A percentile compares a stretch with the other conserved stretches of the same genome.
Conservation (phyloP, 2,329 filamentous ascomycete species). For the Elsinoe arachidis region DNA sequence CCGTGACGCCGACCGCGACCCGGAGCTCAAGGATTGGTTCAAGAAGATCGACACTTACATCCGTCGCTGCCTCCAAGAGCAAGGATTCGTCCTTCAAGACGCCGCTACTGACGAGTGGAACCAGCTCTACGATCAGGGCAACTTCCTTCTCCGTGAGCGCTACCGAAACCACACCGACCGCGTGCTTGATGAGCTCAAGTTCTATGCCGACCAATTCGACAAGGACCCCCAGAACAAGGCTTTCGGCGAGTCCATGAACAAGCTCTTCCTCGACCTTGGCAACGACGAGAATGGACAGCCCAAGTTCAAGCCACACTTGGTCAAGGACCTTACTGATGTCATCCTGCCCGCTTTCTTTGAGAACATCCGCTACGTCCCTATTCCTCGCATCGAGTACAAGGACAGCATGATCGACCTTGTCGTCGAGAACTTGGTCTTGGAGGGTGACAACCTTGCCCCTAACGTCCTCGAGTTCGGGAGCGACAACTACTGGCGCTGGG, state of each 20-base stretch:
- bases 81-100: slow-evolving; percentile 85
- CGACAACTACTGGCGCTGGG: slow-evolving; percentile 93
- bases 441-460: slow-evolving; percentile 93
- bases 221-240: slow-evolving; percentile 76
- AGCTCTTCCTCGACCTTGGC: slow-evolving; percentile 84
- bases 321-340: slow-evolving; percentile 81
- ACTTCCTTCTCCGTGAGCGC: slow-evolving; percentile 77
- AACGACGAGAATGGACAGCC: slow-evolving; percentile 77
- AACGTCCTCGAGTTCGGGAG: slow-evolving; percentile 81
- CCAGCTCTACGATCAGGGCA: slow-evolving; percentile 72
- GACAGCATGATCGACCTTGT: slow-evolving; percentile 78
- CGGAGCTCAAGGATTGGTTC: slow-evolving; percentile 86
- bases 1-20: slow-evolving; percentile 73
- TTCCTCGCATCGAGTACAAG: slow-evolving; percentile 88
- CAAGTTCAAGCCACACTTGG: slow-evolving; percentile 81
- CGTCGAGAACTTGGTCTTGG: slow-evolving; percentile 88
- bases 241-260: slow-evolving; percentile 67
- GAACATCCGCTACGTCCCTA: slow-evolving; percentile 78
- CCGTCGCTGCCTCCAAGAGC: slow-evolving; percentile 73
- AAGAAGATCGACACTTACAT: slow-evolving; percentile 67
- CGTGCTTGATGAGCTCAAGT: slow-evolving; percentile 82
- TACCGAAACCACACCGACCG: slow-evolving; percentile 81
- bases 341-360: slow-evolving; percentile 78
- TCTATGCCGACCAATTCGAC: slow-evolving; percentile 81
- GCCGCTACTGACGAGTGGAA: slow-evolving; percentile 74